phyloP scores from a whole-genome alignment of 768 basidiomycete genomes.

The Lactifluus piperatus region DNA sequence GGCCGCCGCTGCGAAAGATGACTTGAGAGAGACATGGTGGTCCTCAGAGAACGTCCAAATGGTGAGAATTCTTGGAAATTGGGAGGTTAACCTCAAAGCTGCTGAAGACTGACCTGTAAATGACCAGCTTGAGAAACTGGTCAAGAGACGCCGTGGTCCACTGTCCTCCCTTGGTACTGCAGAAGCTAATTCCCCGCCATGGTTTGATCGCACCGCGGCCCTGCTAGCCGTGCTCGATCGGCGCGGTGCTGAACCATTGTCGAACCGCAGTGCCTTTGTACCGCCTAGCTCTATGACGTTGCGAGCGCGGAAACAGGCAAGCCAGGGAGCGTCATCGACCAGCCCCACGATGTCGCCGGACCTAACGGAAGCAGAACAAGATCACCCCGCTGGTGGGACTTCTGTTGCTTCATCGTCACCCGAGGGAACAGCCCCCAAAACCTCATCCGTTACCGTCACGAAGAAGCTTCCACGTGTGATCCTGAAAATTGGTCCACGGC shows the following conservation, averaged over 20 bases:
- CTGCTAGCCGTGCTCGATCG: constrained; percentile 13
- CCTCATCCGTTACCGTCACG: background rate
- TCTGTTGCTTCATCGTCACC: background rate
- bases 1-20: background rate
- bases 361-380: background rate
- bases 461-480: constrained; percentile 20
- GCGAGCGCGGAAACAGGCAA: constrained; percentile 6
- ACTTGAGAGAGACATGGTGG: constrained; percentile 23
- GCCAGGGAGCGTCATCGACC: background rate
- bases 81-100: background rate
- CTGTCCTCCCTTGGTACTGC: background rate
- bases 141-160: constrained; percentile 13
- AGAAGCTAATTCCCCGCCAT: background rate
- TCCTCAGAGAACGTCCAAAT: constrained; percentile 21
- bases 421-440: constrained; percentile 3
- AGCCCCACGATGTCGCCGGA: background rate
- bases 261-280: background rate
- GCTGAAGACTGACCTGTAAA: background rate
- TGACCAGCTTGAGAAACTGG: constrained; percentile 13
- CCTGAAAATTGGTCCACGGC: constrained; percentile 16
- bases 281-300: constrained; percentile 16
- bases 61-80: background rate
- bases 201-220: constrained; percentile 17
- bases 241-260: background rate
- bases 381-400: background rate